These are phyloP conservation scores for Limnanthes douglasii DNA, from an alignment of 345 rosid genomes.

Conservation along the genomic window DNA sequence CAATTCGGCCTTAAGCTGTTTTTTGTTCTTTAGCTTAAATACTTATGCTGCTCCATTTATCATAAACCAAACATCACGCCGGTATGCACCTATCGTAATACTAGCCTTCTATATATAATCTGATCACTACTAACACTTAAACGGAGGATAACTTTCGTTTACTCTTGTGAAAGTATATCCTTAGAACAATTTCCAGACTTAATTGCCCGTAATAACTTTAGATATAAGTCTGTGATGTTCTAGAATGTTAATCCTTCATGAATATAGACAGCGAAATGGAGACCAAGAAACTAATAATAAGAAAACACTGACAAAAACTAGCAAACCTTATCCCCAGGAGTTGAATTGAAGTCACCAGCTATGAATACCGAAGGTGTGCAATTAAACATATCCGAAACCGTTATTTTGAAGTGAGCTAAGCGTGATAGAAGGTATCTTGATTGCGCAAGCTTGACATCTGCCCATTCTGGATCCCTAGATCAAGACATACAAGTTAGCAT, in stretches of 20 bases:
- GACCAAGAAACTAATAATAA: not conserved
- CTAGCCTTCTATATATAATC: too few relatives aligned
- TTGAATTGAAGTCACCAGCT: slow-evolving; percentile 95
- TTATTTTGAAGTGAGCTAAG: slow-evolving; percentile 38
- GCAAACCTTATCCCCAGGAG: slow-evolving; percentile 66
- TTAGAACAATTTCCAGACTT: too few relatives aligned
- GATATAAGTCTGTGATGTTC: too few relatives aligned
- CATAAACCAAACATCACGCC: too few relatives aligned
- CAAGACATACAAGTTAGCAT: slow-evolving; percentile 3
- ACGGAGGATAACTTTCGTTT: too few relatives aligned
- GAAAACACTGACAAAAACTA: not conserved
- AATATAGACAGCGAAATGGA: not conserved
- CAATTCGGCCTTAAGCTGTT: too few relatives aligned
- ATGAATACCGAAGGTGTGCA: slow-evolving; percentile 47
- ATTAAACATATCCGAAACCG: slow-evolving; percentile 41
- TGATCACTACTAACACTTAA: too few relatives aligned
- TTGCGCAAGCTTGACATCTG: slow-evolving; percentile 95
- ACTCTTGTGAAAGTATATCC: too few relatives aligned
- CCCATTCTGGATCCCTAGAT: slow-evolving; percentile 83
- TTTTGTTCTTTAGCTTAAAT: too few relatives aligned
- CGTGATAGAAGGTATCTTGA: slow-evolving; percentile 65
- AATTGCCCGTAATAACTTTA: too few relatives aligned
- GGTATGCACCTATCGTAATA: too few relatives aligned
- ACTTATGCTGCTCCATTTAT: too few relatives aligned
- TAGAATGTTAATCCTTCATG: not conserved